phyloP scores from a whole-genome alignment of 2,329 filamentous ascomycete genomes.

The Ascochyta lentis region DNA sequence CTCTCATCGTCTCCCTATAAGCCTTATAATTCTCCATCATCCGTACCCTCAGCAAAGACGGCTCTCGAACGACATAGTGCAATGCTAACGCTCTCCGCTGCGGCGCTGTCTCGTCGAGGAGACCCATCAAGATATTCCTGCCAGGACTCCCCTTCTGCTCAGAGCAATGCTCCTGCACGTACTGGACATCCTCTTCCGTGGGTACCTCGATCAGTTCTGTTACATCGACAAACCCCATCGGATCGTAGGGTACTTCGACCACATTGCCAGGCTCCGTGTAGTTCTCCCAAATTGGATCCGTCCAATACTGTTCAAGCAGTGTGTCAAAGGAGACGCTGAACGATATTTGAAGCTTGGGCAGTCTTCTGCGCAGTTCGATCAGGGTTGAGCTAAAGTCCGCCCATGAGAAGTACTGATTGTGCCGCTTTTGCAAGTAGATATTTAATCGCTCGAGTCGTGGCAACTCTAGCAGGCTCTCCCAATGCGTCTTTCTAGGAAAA shows the following conservation, averaged over 20 bases:
- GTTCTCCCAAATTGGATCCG: constrained; percentile 8
- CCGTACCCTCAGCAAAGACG: constrained; percentile 26
- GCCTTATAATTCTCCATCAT: constrained; percentile 28
- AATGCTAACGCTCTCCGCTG: constrained; percentile 21
- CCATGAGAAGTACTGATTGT: constrained; percentile 10
- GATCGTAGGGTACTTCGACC: constrained; percentile 8
- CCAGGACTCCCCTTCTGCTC: neutral
- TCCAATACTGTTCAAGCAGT: constrained; percentile 17
- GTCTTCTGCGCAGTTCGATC: constrained; percentile 13
- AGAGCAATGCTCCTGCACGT: constrained; percentile 16
- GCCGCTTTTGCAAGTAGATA: constrained; percentile 18
- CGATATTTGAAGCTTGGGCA: constrained; percentile 8
- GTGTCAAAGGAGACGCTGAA: constrained; percentile 23
- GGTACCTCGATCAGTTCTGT: constrained; percentile 18
- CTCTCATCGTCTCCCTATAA: constrained; percentile 2
- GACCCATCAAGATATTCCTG: constrained; percentile 7
- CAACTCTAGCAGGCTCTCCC: constrained; percentile 17
- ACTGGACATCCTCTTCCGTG: constrained; percentile 16
- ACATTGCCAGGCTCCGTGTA: neutral
- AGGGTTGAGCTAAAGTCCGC: constrained; percentile 23
- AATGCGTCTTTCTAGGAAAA: neutral
- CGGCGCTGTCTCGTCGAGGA: constrained; percentile 20
- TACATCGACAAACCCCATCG: constrained; percentile 20
- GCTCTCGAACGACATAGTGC: constrained; percentile 33
- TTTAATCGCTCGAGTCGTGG: constrained; percentile 18